Base-by-base conservation (phyloP, 2,329 filamentous ascomycete genomes). In the Ascochyta rabiei region DNA sequence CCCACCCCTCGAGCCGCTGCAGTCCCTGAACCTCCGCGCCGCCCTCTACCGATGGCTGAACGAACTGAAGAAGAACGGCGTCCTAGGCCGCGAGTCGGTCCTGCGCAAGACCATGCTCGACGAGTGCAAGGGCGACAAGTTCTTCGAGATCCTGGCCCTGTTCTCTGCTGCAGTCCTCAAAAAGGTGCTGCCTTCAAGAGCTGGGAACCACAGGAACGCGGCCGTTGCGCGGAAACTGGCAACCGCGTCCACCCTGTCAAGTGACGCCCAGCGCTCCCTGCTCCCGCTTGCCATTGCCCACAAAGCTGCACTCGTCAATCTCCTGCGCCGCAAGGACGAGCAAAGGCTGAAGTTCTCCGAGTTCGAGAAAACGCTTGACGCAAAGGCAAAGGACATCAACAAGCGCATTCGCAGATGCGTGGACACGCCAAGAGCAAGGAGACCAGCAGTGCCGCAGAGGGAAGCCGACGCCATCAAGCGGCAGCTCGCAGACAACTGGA, bases 81-180 rank as follows among this genome's bases (percentile, higher is more conserved):
- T 88, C 0, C 80, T 98, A 8, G 90, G 91, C 3, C 83, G 90
- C 44, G 92, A 96, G 68, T 84, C 85, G 0, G 84, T 96, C 0
- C 77, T 98, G 28, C 86, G 95, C 46, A 97, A 96, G 79, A 96
- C 91, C 0, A 96, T 97, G 90, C 80, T 99, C 46, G 95, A 99
- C 71, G 93, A 99, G 66, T 99, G 95, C 77, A 93, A 89, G 62
- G 93, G 93, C 6, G 92, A 96, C 49, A 88, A 91, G 60, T 85
- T 98, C 49, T 92, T 93, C 71, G 95, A 99, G 70, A 79, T 96
- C 1, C 81, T 98, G 24, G 86, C 91, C 3, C 81, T 86, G 0
- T 96, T 99, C 67, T 97, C 93, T 1, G 90, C 89, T 13, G 84
- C 86, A 0, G 92, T 96, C 0, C 74, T 98, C 58, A 89, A 89